Base-by-base conservation (phyloP, 768 basidiomycete species). In the Agaricus blazei region DNA sequence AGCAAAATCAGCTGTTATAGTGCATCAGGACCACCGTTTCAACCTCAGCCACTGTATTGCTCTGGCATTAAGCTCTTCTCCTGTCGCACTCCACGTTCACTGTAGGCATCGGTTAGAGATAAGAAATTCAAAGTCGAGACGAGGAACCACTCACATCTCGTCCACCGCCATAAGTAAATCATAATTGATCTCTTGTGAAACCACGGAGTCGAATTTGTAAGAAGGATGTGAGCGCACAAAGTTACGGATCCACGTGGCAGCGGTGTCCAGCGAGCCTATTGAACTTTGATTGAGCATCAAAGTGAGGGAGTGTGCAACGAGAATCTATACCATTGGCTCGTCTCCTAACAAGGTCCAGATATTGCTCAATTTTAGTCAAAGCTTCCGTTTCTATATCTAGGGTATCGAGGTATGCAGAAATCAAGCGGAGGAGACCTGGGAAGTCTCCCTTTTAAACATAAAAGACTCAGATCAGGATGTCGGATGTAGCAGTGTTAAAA, bases 121-220 rank as follows among this genome's bases (percentile, higher is more conserved):
- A 34, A 6, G 12, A 8, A 19, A n/a, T 31, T 24, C 14, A 41
- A 42, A 40, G 19, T 15, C 43, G 9, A 48, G 7, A 1, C 15
- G 19, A 28, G 48, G 28, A 12, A 41, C 28, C 2, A 78, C 93
- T 68, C 69, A 97, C 91, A 98, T 88, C 68, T 93, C 89, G 65
- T 98, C 95, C 5, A 97, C 72, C 2, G 92, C 90, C 44, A 84
- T 77, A 66, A 97, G 76, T 27, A 99, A 79, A 71, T 99, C 97
- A 66, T 95, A 97, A 65, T 94, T 97, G 65, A 98, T 93, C 70
- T 89, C 85, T 63, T 91, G 81, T 49, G 78, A 88, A 19, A 99
- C 92, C 49, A 89, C 87, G n/a, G 93, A 96, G 71, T 99, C 93
- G 48, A 83, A 79, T 68, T 88, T 87, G 74, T 99, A 99, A n/a